Evolutionary conservation across 108 stramenopile species (phyloP).

Genomic region (Nannochloropsis salina): DNA sequence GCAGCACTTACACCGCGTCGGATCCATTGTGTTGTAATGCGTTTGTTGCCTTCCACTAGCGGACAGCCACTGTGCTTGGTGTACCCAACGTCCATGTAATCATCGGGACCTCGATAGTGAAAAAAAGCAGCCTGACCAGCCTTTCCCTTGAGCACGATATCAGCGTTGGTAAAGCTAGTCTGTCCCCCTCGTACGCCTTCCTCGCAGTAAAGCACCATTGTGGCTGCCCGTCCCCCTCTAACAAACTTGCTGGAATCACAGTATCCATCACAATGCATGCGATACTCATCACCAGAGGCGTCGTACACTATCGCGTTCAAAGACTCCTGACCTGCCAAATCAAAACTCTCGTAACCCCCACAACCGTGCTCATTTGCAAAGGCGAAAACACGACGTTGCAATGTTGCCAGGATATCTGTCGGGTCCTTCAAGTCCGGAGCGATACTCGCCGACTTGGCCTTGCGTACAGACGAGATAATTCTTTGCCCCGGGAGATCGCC

Average conservation of each 20-base stretch:
- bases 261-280: background rate
- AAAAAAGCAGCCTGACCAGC: constrained; percentile 71
- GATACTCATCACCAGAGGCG: constrained; percentile 3
- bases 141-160: constrained; percentile 65
- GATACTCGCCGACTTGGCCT: background rate
- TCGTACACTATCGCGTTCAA: constrained; percentile 5
- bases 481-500: background rate
- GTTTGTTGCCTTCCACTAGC: constrained; percentile 77
- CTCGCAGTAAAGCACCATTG: constrained; percentile 82
- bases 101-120: constrained; percentile 64
- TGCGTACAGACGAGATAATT: background rate
- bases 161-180: constrained; percentile 76
- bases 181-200: constrained; percentile 61
- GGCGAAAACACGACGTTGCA: background rate
- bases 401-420: background rate
- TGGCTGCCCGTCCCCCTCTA: constrained; percentile 55
- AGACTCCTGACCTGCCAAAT: background rate
- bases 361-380: background rate
- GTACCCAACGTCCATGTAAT: constrained; percentile 47
- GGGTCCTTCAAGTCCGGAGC: background rate
- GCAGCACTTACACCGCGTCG: constrained; percentile 64
- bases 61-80: constrained; percentile 85
- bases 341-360: background rate
- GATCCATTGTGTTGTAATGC: constrained; percentile 91
- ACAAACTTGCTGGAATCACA: background rate